phyloP scores from a whole-genome alignment of 2,329 filamentous ascomycete species.

The Mycocentrospora acerina region DNA sequence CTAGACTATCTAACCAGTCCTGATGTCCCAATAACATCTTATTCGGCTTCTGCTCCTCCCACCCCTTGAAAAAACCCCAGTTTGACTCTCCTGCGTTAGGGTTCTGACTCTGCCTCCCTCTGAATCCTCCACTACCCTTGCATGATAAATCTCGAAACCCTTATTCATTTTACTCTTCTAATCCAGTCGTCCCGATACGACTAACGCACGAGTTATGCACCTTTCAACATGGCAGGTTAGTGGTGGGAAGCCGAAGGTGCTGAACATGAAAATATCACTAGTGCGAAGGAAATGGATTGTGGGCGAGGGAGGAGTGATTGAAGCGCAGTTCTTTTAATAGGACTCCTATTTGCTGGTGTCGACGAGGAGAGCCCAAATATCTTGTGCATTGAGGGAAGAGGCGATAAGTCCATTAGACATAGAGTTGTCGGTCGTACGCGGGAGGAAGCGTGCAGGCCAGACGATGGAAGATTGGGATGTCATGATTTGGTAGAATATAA shows the following conservation, averaged over 20 bases:
- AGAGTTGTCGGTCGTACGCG: conserved; percentile 42
- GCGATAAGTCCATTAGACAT: conserved; percentile 39
- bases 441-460: conserved; percentile 36
- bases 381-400: conserved; percentile 21
- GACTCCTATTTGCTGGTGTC: conserved; percentile 37
- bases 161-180: conserved; percentile 23
- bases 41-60: conserved; percentile 33
- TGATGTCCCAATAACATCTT: conserved; percentile 41
- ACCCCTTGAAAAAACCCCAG: conserved; percentile 29
- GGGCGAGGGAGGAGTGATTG: conserved; percentile 30
- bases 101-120: conserved; percentile 33
- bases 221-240: conserved; percentile 27
- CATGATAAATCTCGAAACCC: conserved; percentile 38
- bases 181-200: conserved; percentile 17
- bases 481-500: no score
- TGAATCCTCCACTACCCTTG: conserved; percentile 40
- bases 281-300: conserved; percentile 25
- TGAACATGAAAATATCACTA: conserved; percentile 35
- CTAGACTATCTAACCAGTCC: conserved; percentile 41
- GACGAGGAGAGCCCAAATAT: conserved; percentile 36
- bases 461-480: conserved; percentile 21
- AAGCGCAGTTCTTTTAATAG: conserved; percentile 37
- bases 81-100: conserved; percentile 41
- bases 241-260: conserved; percentile 39
- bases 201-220: conserved; percentile 17